These are phyloP conservation scores for Rhynchosporium secalis DNA, from an alignment of 2,329 filamentous ascomycete species.

Conservation along the genomic window DNA sequence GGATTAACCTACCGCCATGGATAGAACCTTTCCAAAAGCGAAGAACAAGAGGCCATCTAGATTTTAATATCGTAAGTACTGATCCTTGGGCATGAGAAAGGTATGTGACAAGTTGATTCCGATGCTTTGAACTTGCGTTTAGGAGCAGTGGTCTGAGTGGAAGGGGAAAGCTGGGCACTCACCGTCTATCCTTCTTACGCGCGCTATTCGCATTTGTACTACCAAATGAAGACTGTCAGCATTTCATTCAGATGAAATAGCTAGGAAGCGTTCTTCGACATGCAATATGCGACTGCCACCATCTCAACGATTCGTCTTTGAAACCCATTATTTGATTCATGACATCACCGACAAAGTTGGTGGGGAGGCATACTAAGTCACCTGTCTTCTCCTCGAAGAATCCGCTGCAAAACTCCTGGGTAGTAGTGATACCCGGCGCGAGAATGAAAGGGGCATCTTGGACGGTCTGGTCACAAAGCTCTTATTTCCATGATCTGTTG, in stretches of 20 bases:
- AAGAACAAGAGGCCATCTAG: constrained; percentile 61
- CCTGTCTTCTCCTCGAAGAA: constrained; percentile 20
- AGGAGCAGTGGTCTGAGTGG: not conserved
- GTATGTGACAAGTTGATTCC: not conserved
- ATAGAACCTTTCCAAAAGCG: constrained; percentile 65
- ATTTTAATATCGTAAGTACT: constrained; percentile 25
- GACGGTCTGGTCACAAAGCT: not conserved
- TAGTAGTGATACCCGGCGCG: constrained; percentile 29
- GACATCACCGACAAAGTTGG: not conserved
- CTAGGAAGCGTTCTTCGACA: too few species aligned
- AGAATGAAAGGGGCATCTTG: constrained; percentile 31
- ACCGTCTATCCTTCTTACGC: constrained; percentile 38
- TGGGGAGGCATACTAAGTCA: constrained; percentile 23
- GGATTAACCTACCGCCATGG: constrained; percentile 44
- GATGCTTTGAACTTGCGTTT: not conserved
- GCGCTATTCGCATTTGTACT: constrained; percentile 35
- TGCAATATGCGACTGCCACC: too few species aligned
- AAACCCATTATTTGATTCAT: not conserved
- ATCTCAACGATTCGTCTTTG: not conserved
- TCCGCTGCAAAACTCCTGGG: constrained; percentile 27
- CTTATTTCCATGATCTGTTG: constrained; percentile 4
- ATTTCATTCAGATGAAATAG: not conserved
- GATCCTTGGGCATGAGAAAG: not conserved
- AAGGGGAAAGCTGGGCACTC: constrained; percentile 3
- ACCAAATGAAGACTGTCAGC: constrained; percentile 20